Evolutionary conservation across 768 basidiomycete genomes (phyloP).

Genomic region (Fistulinella prunicolor): DNA sequence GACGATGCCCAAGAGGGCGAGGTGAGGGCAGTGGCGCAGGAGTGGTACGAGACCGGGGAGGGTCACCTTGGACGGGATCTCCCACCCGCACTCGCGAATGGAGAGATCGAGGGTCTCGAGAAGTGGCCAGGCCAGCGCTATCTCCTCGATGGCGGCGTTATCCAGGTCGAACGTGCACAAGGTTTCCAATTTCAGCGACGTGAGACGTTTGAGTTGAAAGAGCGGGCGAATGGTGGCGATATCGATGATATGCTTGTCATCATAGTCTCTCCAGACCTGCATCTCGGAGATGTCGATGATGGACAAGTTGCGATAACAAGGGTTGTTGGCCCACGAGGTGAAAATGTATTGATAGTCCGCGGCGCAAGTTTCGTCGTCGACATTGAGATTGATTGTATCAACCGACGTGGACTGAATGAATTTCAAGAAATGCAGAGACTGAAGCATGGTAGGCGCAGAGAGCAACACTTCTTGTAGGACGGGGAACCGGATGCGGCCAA

Average conservation of each 20-base stretch:
- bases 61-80: slow-evolving; percentile 27
- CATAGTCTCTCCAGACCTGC: slow-evolving; percentile 29
- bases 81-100: slow-evolving; percentile 31
- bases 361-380: slow-evolving; percentile 30
- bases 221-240: slow-evolving; percentile 24
- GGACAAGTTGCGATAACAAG: slow-evolving; percentile 23
- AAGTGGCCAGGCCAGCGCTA: slow-evolving; percentile 26
- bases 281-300: slow-evolving; percentile 29
- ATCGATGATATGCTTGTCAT: slow-evolving; percentile 30
- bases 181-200: slow-evolving; percentile 26
- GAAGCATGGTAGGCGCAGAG: slow-evolving; percentile 23
- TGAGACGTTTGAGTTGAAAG: slow-evolving; percentile 21
- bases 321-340: slow-evolving; percentile 21
- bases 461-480: slow-evolving; percentile 22
- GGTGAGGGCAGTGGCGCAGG: slow-evolving; percentile 22
- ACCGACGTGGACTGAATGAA: slow-evolving; percentile 26
- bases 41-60: slow-evolving; percentile 23
- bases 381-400: slow-evolving; percentile 33
- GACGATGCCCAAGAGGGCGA: slow-evolving; percentile 26
- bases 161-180: slow-evolving; percentile 28
- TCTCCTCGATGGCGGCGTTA: slow-evolving; percentile 21
- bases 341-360: slow-evolving; percentile 24
- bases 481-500: slow-evolving; percentile 15
- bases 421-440: slow-evolving; percentile 23
- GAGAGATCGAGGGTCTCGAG: slow-evolving; percentile 29